Conservation (phyloP, 2,329 filamentous ascomycete genomes). For the Arthrobotrys pseudoclavata region DNA sequence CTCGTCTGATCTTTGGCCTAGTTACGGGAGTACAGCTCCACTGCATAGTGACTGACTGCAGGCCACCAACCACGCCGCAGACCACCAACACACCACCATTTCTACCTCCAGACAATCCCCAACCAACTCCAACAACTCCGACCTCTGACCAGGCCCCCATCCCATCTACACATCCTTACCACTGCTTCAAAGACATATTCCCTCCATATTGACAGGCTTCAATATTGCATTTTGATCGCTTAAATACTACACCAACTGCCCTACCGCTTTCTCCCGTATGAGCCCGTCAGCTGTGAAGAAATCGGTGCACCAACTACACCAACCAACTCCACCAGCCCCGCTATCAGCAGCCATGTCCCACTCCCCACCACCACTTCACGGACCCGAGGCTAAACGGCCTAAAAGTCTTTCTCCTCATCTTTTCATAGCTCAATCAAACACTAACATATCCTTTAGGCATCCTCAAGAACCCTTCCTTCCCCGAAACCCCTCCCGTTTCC, state of each 20-base stretch:
- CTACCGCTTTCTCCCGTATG: background rate
- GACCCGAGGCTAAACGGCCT: constrained; percentile 57
- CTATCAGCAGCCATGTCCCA: constrained; percentile 53
- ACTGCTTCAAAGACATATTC: background rate
- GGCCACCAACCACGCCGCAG: constrained; percentile 14
- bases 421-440: background rate
- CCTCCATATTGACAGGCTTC: background rate
- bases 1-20: constrained; percentile 31
- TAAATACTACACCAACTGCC: background rate
- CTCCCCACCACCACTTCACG: constrained; percentile 56
- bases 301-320: constrained; percentile 18
- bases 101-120: background rate
- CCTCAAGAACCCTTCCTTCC: constrained; percentile 57
- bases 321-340: constrained; percentile 41
- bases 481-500: constrained; percentile 36
- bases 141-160: constrained; percentile 4
- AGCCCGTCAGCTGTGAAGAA: constrained; percentile 1
- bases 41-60: background rate
- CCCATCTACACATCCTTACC: background rate
- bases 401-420: constrained; percentile 35
- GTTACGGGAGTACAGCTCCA: background rate
- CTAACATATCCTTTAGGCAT: constrained; percentile 40
- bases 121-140: background rate
- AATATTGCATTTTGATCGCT: background rate
- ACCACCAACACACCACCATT: constrained; percentile 52